These are phyloP conservation scores for Penicillium atrosanguineum DNA, from an alignment of 495 filamentous ascomycete species.

Conservation along the genomic window DNA sequence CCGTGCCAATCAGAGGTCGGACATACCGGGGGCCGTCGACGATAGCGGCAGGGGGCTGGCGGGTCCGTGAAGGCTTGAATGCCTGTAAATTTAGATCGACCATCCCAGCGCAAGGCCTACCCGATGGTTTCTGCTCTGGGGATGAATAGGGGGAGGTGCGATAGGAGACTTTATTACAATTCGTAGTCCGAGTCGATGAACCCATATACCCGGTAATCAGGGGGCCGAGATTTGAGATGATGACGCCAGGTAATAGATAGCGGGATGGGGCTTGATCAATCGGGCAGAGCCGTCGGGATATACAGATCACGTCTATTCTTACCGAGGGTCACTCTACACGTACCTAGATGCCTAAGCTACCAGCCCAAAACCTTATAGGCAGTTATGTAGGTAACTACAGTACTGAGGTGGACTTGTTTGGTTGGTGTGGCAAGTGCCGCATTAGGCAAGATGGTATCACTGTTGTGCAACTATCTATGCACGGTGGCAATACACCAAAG, in stretches of 20 bases:
- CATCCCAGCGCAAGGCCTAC: constrained; percentile 6
- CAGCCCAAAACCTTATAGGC: not conserved
- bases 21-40: constrained; percentile 22
- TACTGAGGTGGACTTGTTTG: no score
- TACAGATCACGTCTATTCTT: not conserved
- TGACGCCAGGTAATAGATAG: not conserved
- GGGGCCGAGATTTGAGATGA: not conserved
- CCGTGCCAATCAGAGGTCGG: constrained; percentile 25
- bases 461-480: constrained; percentile 10
- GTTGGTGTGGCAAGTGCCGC: not conserved
- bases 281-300: not conserved
- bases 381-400: not conserved
- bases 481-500: constrained; percentile 9
- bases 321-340: not conserved
- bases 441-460: not conserved
- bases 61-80: constrained; percentile 27
- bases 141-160: not conserved
- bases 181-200: not conserved
- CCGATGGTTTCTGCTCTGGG: not conserved
- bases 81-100: constrained; percentile 27
- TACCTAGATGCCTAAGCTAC: not conserved
- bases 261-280: not conserved
- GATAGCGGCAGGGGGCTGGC: constrained; percentile 26
- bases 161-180: not conserved
- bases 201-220: not conserved